Percentiles rank a stretch among this genome's conserved stretches.
Conservation (phyloP, 192 early-diverging fungal genomes). For the Glomus cerebriforme region DNA sequence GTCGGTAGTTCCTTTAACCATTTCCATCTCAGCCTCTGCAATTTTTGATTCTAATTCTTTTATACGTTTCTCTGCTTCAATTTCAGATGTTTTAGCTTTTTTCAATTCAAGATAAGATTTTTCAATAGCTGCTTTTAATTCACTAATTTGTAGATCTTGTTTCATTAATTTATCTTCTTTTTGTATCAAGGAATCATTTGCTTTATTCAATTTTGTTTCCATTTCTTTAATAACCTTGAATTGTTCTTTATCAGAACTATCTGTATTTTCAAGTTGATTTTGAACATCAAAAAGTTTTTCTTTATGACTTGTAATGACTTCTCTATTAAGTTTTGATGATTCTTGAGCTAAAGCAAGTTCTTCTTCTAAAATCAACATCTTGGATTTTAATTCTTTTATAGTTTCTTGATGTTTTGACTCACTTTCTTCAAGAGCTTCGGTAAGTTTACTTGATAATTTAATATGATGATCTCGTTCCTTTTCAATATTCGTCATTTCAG, state of each 20-base stretch:
- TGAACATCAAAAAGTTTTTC: background rate
- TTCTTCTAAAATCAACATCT: background rate
- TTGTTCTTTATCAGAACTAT: background rate
- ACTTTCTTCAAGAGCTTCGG: background rate
- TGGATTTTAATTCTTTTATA: background rate
- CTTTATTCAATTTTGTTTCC: background rate
- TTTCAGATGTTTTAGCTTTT: background rate
- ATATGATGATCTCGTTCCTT: conserved; percentile 5
- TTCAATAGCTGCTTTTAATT: background rate
- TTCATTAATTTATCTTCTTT: background rate
- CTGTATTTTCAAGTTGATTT: conserved; percentile 7
- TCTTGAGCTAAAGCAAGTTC: background rate
- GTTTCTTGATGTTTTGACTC: background rate
- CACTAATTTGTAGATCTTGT: background rate
- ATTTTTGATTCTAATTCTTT: conserved; percentile 10
- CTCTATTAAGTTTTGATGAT: background rate
- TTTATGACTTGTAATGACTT: background rate
- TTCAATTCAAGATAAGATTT: conserved; percentile 1
- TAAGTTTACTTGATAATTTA: background rate
- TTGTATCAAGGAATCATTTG: background rate
- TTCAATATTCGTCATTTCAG: conserved; percentile 4
- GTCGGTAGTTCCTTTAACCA: background rate
- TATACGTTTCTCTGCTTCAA: background rate
- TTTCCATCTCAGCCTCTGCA: background rate
- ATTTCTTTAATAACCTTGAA: background rate